Evolutionary conservation across 1,284 basidiomycete genomes (phyloP), one percentile per base, ranked within the genome.

Genomic region (Thelephora terrestris): DNA sequence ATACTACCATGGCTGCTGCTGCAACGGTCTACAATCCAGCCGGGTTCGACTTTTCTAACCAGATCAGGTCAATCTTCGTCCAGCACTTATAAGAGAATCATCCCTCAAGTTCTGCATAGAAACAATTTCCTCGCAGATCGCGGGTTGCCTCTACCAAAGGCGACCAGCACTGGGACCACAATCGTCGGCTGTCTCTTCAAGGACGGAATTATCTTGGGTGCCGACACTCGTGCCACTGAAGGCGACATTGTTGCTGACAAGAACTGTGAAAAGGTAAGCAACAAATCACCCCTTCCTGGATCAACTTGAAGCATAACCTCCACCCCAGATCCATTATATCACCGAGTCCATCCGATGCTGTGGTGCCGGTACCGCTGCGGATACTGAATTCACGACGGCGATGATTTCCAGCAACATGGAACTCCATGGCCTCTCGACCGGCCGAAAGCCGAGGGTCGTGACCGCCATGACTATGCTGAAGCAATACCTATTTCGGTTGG

Each of bases 401-500:
- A 76, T 92, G 61, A 95, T 96, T 60, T 90, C 89, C 1, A 92
- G 88, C 32, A 95, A 95, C 67, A 88, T 97, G 65, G 90, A 93
- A 64, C 73, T 96, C 7, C 92, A 95, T 60, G 74, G 80, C 1
- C 74, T 95, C 27, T 85, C 86, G 12, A 90, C 88, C 23, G 91
- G 91, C 17, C 71, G 92, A 50, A 89, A 85, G 63, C 89, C 93
- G 1, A 76, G 86, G 46, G 91, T 98, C 9, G 91, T 95, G 24
- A 96, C 95, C 0, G 94, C 94, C 7, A 96, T 98, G 94, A 97
- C 94, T 5, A 92, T 98, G 93, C 73, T 98, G 52, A 92, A 87
- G 69, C 93, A 97, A 65, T 80, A 78, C 63, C 76, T 91, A 38
- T 91, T 83, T 71, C 71, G 76, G 84, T 84, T n/a, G 49, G 76